phyloP scores from a whole-genome alignment of 495 filamentous ascomycete species.

The Hypoxylon subgilvum region DNA sequence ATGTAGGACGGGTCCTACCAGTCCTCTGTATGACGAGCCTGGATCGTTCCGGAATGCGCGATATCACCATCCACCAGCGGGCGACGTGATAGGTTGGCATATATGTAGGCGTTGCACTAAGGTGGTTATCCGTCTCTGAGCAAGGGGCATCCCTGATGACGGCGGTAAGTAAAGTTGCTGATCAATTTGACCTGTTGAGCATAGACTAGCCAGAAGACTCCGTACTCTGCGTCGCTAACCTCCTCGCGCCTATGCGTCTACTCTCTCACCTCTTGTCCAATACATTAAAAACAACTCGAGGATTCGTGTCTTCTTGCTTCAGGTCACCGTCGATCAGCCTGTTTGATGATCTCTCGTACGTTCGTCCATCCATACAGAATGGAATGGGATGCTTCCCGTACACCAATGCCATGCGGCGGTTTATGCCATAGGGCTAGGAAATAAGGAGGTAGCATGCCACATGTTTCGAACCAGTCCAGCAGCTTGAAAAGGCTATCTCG shows the following conservation, averaged over 20 bases:
- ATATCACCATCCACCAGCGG: neutral
- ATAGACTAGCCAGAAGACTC: too few species aligned
- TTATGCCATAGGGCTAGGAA: too few species aligned
- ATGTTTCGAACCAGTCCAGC: neutral
- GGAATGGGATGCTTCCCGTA: too few species aligned
- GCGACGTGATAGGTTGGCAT: constrained; percentile 3
- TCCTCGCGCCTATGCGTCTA: too few species aligned
- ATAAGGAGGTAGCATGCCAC: too few species aligned
- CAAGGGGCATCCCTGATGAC: constrained; percentile 13
- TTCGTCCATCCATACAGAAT: too few species aligned
- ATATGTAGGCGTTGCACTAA: constrained; percentile 15
- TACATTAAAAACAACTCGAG: too few species aligned
- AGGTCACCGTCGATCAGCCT: neutral
- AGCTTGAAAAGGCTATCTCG: neutral
- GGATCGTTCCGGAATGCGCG: constrained; percentile 2
- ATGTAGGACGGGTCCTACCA: constrained; percentile 16
- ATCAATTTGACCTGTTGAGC: constrained; percentile 13
- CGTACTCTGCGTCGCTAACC: too few species aligned
- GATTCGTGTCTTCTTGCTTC: neutral
- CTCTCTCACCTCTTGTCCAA: too few species aligned
- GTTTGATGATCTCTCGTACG: too few species aligned
- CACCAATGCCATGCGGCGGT: too few species aligned
- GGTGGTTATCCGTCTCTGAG: constrained; percentile 15
- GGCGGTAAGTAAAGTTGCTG: constrained; percentile 11
- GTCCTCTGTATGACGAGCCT: constrained; percentile 10